These are phyloP conservation scores for Trichoderma asperellum DNA, from an alignment of 2,329 filamentous ascomycete species.

Conservation along the genomic window DNA sequence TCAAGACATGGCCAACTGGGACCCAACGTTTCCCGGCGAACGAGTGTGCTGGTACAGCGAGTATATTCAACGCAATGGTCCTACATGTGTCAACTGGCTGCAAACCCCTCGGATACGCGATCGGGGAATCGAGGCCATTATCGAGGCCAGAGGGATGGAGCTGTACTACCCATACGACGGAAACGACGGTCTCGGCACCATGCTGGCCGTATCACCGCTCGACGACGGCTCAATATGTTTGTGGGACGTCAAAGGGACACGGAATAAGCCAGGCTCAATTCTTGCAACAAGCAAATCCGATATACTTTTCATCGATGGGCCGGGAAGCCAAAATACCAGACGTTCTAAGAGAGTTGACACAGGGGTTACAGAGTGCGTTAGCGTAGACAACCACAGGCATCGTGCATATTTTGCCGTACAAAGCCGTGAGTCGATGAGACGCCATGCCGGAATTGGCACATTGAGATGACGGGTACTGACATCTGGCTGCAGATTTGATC, in stretches of 20 bases:
- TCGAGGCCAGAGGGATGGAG: constrained; percentile 75
- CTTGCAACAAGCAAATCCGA: constrained; percentile 67
- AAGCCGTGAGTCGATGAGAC: constrained; percentile 55
- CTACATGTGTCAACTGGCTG: constrained; percentile 76
- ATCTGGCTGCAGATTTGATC: constrained; percentile 57
- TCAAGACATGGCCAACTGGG: constrained; percentile 77
- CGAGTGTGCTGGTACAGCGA: constrained; percentile 84
- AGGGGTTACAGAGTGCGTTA: constrained; percentile 79
- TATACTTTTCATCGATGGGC: constrained; percentile 64
- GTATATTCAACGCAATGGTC: constrained; percentile 80
- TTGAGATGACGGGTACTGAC: not conserved
- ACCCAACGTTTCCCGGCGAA: constrained; percentile 74
- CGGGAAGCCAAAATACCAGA: constrained; percentile 49
- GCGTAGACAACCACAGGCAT: constrained; percentile 68
- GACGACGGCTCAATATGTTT: constrained; percentile 87
- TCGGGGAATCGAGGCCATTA: constrained; percentile 48
- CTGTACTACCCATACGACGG: constrained; percentile 61
- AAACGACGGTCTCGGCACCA: constrained; percentile 48
- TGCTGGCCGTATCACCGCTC: constrained; percentile 73
- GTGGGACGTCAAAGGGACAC: constrained; percentile 73
- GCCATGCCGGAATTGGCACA: not conserved
- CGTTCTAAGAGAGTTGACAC: constrained; percentile 70
- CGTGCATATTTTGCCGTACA: constrained; percentile 81
- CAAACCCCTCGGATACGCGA: constrained; percentile 59
- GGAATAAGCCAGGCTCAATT: constrained; percentile 62